Evolutionary conservation across 179 eudicot species (phyloP), one percentile per base, ranked within the genome.

Genomic region (Silene coronaria): DNA sequence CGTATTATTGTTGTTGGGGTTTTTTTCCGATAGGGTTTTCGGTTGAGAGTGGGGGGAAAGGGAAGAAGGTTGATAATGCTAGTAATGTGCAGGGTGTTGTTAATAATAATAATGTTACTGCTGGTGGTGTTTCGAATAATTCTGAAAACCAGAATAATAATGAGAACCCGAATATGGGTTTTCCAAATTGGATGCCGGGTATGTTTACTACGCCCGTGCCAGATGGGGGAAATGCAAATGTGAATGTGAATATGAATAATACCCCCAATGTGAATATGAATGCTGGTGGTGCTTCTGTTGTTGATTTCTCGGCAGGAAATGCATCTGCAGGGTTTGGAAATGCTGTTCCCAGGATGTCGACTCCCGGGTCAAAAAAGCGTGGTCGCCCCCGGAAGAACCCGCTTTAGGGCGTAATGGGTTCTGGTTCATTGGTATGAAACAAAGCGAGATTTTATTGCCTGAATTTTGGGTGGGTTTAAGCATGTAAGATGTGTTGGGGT

Each of bases 1-100:
- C 91, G 0, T 92, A 91, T 66, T 88, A 87, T 62, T 94, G 98
- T 53, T 94, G 93, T 23, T 91, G 94, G 94, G 96, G 96, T 0
- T 87, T 92, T 61, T 90, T 89, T 3, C 98, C 98, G 0, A 58
- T 92, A 42, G 96, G 96, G 59, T 89, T 89, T 67, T 75, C 78
- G 2, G 64, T 75, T 5, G 76, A 78, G 17, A 55, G 9, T 23
- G 16, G 21, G 36, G 51, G 36, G 3, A 68, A 68, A 14, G 55
- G 28, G 27, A 42, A 68, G 7, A 68, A 68, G 22, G 71, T 42
- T 68, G 55, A 68, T 68, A 30, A 68, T 21, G 10, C 19, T 22
- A 42, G 9, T 4, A 34, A 34, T 34, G 7, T 34, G 38, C 38
- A 34, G 38, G 38, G 38, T 9, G 6, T 27, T 64, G 28, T 14